Evolutionary conservation across 73 alveolate species (phyloP).

Genomic region (Paramecium primaurelia): DNA sequence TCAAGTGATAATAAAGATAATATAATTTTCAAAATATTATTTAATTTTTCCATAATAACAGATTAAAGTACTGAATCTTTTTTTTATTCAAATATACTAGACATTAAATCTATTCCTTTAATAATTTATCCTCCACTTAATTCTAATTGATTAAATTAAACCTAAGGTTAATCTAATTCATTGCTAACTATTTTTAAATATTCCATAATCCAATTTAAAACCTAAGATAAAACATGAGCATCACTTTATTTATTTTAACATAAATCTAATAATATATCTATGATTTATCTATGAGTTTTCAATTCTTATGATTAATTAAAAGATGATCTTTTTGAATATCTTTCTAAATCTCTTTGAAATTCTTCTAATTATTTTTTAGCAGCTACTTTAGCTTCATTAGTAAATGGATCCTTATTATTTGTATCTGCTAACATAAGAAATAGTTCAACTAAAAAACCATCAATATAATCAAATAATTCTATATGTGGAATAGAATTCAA

Average conservation of each 20-base stretch:
- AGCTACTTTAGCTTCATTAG: not conserved
- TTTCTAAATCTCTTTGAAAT: not conserved
- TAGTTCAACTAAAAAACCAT: not conserved
- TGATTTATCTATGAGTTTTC: conserved; percentile 30
- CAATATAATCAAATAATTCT: conserved; percentile 25
- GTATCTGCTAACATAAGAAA: conserved; percentile 21
- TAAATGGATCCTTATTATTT: not conserved
- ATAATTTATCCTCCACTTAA: conserved; percentile 22
- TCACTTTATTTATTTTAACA: not conserved
- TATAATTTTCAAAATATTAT: not conserved
- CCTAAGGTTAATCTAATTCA: not conserved
- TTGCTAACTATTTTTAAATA: not conserved
- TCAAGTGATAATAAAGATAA: not conserved
- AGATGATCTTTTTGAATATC: not conserved
- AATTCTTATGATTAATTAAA: not conserved
- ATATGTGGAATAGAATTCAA: conserved; percentile 34
- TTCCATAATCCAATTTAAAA: conserved; percentile 13
- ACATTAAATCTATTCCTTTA: not conserved
- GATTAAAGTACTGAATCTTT: not conserved
- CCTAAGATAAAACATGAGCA: not conserved
- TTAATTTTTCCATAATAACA: conserved; percentile 28
- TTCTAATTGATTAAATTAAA: not conserved
- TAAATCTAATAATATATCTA: not conserved
- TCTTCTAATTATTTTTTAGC: conserved; percentile 17
- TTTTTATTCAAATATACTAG: not conserved